Evolutionary conservation across 2,329 filamentous ascomycete genomes (phyloP), one percentile per base, ranked within the genome.

Genomic region (Pseudogymnoascus destructans): DNA sequence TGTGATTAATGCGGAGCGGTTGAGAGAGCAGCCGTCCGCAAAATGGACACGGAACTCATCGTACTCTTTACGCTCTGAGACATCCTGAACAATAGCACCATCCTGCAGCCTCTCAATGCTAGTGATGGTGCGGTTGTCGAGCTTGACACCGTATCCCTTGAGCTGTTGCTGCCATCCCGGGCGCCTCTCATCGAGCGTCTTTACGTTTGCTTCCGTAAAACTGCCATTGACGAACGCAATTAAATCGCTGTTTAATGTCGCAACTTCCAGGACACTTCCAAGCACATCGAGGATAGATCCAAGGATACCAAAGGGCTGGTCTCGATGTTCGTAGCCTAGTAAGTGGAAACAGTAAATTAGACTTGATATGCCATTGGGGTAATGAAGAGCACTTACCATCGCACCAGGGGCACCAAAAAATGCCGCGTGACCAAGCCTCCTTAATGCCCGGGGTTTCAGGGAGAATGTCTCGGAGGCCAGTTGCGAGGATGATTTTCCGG

Each of bases 351-450:
- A 46, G 19, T 46, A 40, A 21, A 40, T 19, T 21, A 46, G 40
- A 46, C 6, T 25, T 42, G 5, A 13, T 23, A 19, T 13, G 6
- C 15, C 3, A 40, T 8, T 7, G 36, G 9, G 7, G 5, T 17
- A n/a, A 42, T 2, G 11, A 23, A 4, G 13, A 13, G 8, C 1
- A 35, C 10, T 46, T 46, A 46, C 42, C 81, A 64, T 84, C 81
- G 61, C 81, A 84, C 81, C 81, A 84, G 0, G 80, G 79, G 58
- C 81, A 84, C 79, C 80, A 84, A 69, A 71, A 84, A 57, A 84
- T 76, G 5, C 81, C 81, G 60, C 77, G 73, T 55, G 79, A 80
- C 75, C 78, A 84, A 64, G 75, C 77, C 58, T 81, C 76, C 6
- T 62, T 30, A 0, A 84, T 58, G 0, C 81, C 81, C 0, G 80